phyloP scores from a whole-genome alignment of 2,329 filamentous ascomycete genomes.

The Cladosporium sp. region DNA sequence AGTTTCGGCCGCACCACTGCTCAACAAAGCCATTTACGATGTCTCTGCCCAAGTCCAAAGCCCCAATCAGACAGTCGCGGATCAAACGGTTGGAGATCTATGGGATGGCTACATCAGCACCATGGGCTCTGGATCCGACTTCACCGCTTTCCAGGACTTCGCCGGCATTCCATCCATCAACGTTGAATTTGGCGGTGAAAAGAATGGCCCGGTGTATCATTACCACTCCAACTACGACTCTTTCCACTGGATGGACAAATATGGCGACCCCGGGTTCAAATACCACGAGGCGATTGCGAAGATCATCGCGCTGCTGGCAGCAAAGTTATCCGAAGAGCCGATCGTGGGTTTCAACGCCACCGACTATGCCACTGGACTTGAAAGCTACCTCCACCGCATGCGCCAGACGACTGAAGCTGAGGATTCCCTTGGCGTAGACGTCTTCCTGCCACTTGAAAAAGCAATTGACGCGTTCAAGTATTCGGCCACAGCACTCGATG shows the following conservation, averaged over 20 bases:
- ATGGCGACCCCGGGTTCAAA: conserved; percentile 60
- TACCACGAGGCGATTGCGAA: conserved; percentile 52
- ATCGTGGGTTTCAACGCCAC: conserved; percentile 44
- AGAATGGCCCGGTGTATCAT: conserved; percentile 55
- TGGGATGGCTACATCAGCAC: conserved; percentile 55
- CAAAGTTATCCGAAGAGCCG: conserved; percentile 43
- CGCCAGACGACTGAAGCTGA: conserved; percentile 7
- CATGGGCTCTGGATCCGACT: conserved; percentile 50
- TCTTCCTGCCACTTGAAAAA: conserved; percentile 33
- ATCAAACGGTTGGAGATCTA: conserved; percentile 62
- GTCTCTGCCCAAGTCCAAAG: conserved; percentile 57
- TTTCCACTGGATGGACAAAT: conserved; percentile 77
- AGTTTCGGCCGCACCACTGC: conserved; percentile 65
- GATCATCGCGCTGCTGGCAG: conserved; percentile 42
- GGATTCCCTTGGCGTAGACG: conserved; percentile 25
- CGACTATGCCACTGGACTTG: conserved; percentile 41
- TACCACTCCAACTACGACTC: conserved; percentile 85
- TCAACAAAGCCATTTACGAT: conserved; percentile 68
- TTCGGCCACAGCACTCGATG: neutral
- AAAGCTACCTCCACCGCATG: conserved; percentile 34
- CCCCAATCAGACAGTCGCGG: conserved; percentile 66
- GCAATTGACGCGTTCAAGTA: conserved; percentile 35
- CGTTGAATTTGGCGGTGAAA: conserved; percentile 37
- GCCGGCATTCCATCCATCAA: conserved; percentile 47
- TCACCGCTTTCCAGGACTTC: conserved; percentile 51